A percentile compares a stretch with the other conserved stretches of the same genome.
These are phyloP conservation scores for Penicillium vulpinum DNA, from an alignment of 2,329 filamentous ascomycete genomes.

Conservation along the genomic window DNA sequence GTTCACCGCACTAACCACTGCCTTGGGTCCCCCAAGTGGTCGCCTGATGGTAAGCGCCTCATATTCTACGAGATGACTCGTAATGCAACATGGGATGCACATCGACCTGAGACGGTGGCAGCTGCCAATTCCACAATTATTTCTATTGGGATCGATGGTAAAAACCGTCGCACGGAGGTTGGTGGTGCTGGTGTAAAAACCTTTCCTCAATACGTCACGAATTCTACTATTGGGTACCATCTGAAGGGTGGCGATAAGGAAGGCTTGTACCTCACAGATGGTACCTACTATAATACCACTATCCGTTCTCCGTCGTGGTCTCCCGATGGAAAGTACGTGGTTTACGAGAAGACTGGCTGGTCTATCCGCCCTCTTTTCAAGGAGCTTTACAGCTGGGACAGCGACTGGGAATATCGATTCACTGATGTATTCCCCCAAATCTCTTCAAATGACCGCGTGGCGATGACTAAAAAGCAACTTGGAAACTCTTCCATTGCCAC, in stretches of 20 bases:
- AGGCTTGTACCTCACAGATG: conserved; percentile 33
- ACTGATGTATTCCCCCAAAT: conserved; percentile 47
- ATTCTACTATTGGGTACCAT: conserved; percentile 27
- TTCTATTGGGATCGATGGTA: conserved; percentile 17
- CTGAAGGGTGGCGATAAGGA: conserved; percentile 22
- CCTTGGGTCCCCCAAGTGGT: conserved; percentile 25
- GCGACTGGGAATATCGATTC: conserved; percentile 46
- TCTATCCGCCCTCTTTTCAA: conserved; percentile 37
- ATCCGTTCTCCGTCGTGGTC: conserved; percentile 35
- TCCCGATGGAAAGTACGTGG: conserved; percentile 29
- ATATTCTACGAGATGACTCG: conserved; percentile 44
- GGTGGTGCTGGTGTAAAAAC: conserved; percentile 33
- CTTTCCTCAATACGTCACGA: conserved; percentile 34
- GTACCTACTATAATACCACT: conserved; percentile 9
- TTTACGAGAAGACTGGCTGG: conserved; percentile 31
- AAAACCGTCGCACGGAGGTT: conserved; percentile 33
- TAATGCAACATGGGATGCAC: conserved; percentile 42
- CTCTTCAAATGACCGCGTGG: conserved; percentile 28
- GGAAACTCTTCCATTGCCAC: conserved; percentile 43
- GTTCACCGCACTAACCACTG: conserved; percentile 1
- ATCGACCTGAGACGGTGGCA: conserved; percentile 21
- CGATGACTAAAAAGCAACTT: conserved; percentile 43
- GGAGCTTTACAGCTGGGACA: conserved; percentile 42
- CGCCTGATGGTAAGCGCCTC: conserved; percentile 42
- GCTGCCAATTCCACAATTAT: conserved; percentile 28